A percentile compares a stretch with the other conserved stretches of the same genome.
Conservation (phyloP, 495 filamentous ascomycete genomes). For the Penicillium pulvis region DNA sequence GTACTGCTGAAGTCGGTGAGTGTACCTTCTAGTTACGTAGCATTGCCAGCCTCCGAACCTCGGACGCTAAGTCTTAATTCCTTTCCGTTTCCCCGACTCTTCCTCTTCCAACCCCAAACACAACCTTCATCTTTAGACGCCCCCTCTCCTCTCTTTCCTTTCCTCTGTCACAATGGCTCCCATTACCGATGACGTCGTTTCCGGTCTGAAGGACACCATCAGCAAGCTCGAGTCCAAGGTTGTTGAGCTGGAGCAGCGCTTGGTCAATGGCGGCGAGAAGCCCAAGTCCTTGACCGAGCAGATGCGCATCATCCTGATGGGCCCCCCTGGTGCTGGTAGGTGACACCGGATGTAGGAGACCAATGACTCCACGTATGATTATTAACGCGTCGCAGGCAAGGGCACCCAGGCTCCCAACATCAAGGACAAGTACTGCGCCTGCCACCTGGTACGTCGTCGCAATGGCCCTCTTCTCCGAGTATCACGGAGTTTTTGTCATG, state of each 20-base stretch:
- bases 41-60: slow-evolving; percentile 29
- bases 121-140: slow-evolving; percentile 4
- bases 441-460: slow-evolving; percentile 77
- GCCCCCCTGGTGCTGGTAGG: slow-evolving; percentile 92
- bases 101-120: slow-evolving; percentile 27
- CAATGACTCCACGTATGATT: slow-evolving; percentile 22
- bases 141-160: slow-evolving; percentile 14
- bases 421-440: slow-evolving; percentile 95
- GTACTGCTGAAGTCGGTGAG: not conserved
- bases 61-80: slow-evolving; percentile 32
- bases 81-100: slow-evolving; percentile 36
- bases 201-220: slow-evolving; percentile 75
- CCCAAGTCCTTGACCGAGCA: slow-evolving; percentile 54
- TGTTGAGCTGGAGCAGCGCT: slow-evolving; percentile 68
- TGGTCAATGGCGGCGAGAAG: slow-evolving; percentile 55
- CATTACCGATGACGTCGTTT: slow-evolving; percentile 74
- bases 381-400: slow-evolving; percentile 70
- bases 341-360: slow-evolving; percentile 11
- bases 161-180: slow-evolving; percentile 69
- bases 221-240: slow-evolving; percentile 82
- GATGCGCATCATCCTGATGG: slow-evolving; percentile 96
- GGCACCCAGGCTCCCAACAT: slow-evolving; percentile 97
- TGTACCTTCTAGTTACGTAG: not conserved
- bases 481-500: not conserved
- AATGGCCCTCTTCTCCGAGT: not conserved